Evolutionary conservation across 257 asterid genomes (phyloP).

Genomic region (Penstemon eatonii): DNA sequence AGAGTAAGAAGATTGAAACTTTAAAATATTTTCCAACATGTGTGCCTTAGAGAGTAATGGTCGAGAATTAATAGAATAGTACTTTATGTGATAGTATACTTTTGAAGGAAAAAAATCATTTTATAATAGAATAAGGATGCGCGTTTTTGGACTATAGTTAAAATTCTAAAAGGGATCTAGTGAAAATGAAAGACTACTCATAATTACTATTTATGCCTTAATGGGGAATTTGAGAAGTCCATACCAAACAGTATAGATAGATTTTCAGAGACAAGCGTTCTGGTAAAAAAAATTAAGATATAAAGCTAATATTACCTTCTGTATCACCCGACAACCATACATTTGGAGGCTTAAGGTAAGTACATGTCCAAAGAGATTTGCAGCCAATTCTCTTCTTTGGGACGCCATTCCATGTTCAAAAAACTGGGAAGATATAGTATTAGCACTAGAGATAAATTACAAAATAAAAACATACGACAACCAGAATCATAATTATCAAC

Average conservation of each 20-base stretch:
- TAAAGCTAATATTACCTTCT: conserved; percentile 52
- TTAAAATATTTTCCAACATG: too few species aligned
- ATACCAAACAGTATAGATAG: too few species aligned
- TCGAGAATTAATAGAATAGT: background rate
- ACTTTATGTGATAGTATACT: too few species aligned
- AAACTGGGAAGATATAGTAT: conserved; percentile 45
- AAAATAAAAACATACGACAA: background rate
- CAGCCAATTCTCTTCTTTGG: conserved; percentile 72
- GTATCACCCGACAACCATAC: conserved; percentile 93
- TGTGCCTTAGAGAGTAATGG: too few species aligned
- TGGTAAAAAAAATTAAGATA: too few species aligned
- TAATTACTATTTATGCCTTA: background rate
- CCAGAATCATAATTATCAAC: conserved; percentile 2
- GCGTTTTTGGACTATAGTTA: background rate
- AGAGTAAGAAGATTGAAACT: background rate
- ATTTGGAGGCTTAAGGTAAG: conserved; percentile 79
- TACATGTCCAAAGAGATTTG: conserved; percentile 65
- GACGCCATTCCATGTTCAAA: conserved; percentile 72
- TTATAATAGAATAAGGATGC: too few species aligned
- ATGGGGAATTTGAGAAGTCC: too few species aligned
- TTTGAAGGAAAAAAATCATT: too few species aligned
- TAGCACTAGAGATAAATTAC: conserved; percentile 9
- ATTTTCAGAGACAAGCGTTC: too few species aligned
- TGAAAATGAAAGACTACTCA: background rate
- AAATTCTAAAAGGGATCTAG: background rate